Percentiles rank a stretch among this genome's conserved stretches.
Evolutionary conservation across 2,329 filamentous ascomycete genomes (phyloP).

Genomic region (Talaromyces sp.): DNA sequence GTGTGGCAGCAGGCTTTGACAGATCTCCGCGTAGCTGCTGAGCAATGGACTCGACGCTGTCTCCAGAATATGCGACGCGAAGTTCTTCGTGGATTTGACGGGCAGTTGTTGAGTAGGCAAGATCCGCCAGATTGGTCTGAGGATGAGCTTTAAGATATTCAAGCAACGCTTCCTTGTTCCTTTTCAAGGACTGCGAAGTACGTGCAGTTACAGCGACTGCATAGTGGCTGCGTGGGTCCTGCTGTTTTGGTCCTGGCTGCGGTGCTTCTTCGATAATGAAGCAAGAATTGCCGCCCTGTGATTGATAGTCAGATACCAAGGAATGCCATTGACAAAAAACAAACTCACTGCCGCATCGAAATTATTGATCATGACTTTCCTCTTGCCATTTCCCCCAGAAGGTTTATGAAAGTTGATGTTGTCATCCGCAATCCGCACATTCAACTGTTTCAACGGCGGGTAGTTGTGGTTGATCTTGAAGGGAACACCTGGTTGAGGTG

Average conservation of each 20-base stretch:
- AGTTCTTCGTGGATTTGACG: slow-evolving; percentile 56
- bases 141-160: slow-evolving; percentile 51
- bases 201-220: slow-evolving; percentile 56
- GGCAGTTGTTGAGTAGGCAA: slow-evolving; percentile 63
- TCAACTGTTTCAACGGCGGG: slow-evolving; percentile 23
- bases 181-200: slow-evolving; percentile 39
- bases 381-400: not conserved
- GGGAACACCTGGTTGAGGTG: not conserved
- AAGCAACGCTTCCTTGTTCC: slow-evolving; percentile 54
- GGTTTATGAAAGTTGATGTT: slow-evolving; percentile 21
- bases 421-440: slow-evolving; percentile 41
- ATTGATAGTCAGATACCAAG: not conserved
- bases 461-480: slow-evolving; percentile 38
- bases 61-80: slow-evolving; percentile 18
- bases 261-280: slow-evolving; percentile 58
- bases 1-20: not conserved
- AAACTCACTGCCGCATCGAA: not conserved
- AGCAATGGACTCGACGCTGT: slow-evolving; percentile 18
- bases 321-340: not conserved
- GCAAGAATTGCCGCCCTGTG: slow-evolving; percentile 15
- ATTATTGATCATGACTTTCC: not conserved
- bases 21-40: slow-evolving; percentile 21
- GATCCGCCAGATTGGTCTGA: slow-evolving; percentile 46
- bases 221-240: slow-evolving; percentile 53
- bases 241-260: slow-evolving; percentile 25